phyloP scores from a whole-genome alignment of 1,139 yeast species.

The Debaryomyces udenii region DNA sequence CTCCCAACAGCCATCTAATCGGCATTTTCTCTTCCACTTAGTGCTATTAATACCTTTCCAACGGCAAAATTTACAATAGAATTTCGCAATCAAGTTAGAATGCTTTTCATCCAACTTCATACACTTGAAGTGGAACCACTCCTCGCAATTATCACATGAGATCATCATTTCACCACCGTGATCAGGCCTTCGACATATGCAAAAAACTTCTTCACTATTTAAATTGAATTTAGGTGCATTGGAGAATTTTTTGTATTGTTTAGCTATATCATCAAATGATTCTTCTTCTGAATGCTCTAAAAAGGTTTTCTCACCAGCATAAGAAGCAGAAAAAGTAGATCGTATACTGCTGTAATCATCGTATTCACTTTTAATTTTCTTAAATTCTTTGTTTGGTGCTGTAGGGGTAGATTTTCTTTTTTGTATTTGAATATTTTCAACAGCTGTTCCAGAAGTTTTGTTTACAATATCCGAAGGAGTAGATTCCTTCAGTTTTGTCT shows the following conservation, averaged over 20 bases:
- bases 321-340: background rate
- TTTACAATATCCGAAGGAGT: background rate
- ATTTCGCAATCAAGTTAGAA: slow-evolving; percentile 62
- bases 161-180: slow-evolving; percentile 81
- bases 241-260: slow-evolving; percentile 46
- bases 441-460: background rate
- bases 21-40: slow-evolving; percentile 77
- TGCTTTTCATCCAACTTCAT: slow-evolving; percentile 60
- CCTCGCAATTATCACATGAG: slow-evolving; percentile 93
- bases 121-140: slow-evolving; percentile 90
- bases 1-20: slow-evolving; percentile 58
- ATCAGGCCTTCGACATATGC: slow-evolving; percentile 81
- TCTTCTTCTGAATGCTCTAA: slow-evolving; percentile 19
- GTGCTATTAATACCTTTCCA: slow-evolving; percentile 49
- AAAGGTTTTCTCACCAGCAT: background rate
- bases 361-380: slow-evolving; percentile 2
- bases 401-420: slow-evolving; percentile 12
- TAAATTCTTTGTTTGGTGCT: slow-evolving; percentile 4
- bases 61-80: slow-evolving; percentile 76
- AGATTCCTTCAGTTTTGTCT: background rate
- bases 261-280: slow-evolving; percentile 43
- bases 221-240: slow-evolving; percentile 48
- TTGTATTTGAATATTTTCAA: slow-evolving; percentile 5
- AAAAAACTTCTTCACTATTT: slow-evolving; percentile 67
- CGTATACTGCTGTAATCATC: background rate